Evolutionary conservation across 108 stramenopile species (phyloP).

Genomic region (Cyclotella distinguenda): DNA sequence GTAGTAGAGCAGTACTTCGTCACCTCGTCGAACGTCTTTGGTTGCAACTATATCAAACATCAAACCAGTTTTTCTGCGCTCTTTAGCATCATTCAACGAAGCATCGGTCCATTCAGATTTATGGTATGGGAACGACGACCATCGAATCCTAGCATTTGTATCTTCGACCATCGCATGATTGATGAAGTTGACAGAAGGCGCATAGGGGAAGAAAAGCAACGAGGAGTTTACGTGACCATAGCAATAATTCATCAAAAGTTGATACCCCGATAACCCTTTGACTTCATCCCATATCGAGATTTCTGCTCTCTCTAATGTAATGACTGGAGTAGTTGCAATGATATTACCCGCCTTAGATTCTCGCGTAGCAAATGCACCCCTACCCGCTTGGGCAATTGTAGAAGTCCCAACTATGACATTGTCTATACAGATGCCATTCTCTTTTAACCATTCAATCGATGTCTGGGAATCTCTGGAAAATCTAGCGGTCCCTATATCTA

Average conservation of each 20-base stretch:
- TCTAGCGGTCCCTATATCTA: constrained; percentile 21
- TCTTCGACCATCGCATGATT: constrained; percentile 32
- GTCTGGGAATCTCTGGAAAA: too few species aligned
- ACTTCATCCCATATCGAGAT: background rate
- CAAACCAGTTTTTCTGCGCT: constrained; percentile 1
- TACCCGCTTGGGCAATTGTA: constrained; percentile 14
- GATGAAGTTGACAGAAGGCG: constrained; percentile 45
- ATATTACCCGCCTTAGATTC: constrained; percentile 18
- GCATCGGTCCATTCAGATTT: background rate
- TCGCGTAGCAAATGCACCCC: constrained; percentile 26
- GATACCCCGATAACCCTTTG: background rate
- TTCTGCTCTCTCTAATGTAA: background rate
- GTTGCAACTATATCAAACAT: constrained; percentile 57
- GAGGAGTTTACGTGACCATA: constrained; percentile 56
- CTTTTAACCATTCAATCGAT: constrained; percentile 8
- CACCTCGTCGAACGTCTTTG: constrained; percentile 36
- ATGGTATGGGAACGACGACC: constrained; percentile 18
- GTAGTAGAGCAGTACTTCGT: background rate
- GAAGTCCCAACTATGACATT: constrained; percentile 4
- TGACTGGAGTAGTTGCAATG: constrained; percentile 33
- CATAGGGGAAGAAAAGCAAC: constrained; percentile 47
- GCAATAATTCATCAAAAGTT: constrained; percentile 59
- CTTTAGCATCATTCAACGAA: background rate
- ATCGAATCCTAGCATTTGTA: constrained; percentile 45
- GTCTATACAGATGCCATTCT: constrained; percentile 43